Conservation (phyloP, 306 rosid species). For the Inga leiocalycina region DNA sequence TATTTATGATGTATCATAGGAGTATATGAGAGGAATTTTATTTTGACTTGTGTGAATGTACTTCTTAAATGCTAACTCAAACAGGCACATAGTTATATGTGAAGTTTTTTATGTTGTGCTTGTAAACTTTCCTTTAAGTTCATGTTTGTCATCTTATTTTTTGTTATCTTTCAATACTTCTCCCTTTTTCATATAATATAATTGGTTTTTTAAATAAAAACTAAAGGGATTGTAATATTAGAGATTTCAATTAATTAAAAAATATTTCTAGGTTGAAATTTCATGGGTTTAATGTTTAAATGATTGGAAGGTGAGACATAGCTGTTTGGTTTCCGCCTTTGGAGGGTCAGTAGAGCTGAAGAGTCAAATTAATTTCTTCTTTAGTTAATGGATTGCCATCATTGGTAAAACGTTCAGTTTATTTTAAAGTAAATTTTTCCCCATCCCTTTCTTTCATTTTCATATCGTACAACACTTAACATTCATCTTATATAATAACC, state of each 20-base stretch:
- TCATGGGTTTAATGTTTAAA: neutral
- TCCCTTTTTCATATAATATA: too few relatives aligned
- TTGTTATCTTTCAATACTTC: neutral
- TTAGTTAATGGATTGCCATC: conserved; percentile 6
- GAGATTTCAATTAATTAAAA: neutral
- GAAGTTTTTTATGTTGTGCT: neutral
- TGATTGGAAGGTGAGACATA: neutral
- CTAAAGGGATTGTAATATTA: neutral
- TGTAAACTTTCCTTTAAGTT: neutral
- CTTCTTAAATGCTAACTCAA: too few relatives aligned
- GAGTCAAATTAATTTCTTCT: neutral
- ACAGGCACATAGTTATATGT: too few relatives aligned
- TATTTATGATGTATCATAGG: too few relatives aligned
- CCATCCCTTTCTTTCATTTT: neutral
- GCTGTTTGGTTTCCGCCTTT: neutral
- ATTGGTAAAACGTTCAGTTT: neutral
- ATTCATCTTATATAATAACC: neutral
- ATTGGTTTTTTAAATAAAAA: neutral
- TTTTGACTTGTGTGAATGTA: too few relatives aligned
- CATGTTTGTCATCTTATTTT: too few relatives aligned
- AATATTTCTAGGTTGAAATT: neutral
- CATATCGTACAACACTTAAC: neutral
- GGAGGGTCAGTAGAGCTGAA: neutral
- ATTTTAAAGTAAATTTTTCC: neutral
- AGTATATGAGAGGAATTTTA: too few relatives aligned